Base-by-base conservation (phyloP, 495 filamentous ascomycete species). In the Hypoxylon fuscum region DNA sequence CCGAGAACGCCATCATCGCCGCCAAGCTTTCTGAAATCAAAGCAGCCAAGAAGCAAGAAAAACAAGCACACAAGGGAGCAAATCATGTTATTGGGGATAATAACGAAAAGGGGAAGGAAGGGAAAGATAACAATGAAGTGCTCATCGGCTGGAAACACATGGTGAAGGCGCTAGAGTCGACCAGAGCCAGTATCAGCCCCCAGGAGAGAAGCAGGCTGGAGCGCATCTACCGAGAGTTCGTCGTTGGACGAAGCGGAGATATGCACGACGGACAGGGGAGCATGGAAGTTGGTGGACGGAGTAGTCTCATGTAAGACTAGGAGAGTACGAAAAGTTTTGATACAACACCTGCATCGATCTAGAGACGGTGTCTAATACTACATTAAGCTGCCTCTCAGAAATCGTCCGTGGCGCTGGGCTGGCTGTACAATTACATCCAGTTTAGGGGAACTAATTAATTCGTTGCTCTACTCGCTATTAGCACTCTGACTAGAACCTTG, bases 241-340 rank as follows among this genome's bases (percentile, higher is more conserved):
- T 97, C 3, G 88, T 88, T 5, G 92, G 91, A 6, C 82, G 95
- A 57, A 96, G 92, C 72, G 95, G 95, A 21, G 95, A 97, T 72
- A 92, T 98, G 92, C 90, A 84, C 35, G 93, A 87, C 74, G 95
- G 95, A 8, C 89, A 98, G 73, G 92, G 89, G 1, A 86, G 85
- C 21, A 95, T 85, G 72, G 95, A 98, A 75, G 84, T 98, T 71
- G 95, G 95, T 2, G 96, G 95, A 17, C 79, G 95, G 69, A 93
- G 87, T 55, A 98, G 92, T 77, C 79, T 98, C 68, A 97, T 97
- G 93, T 97, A 79, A 58, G 11, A 5, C 35, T 37, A 17, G 34
- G 3, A 32, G 6, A 7, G 43, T 20, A 7, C 25, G 27, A 56
- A 57, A 48, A 41, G 20, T 37, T 23, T 35, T 23, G 9, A 35